Evolutionary conservation across 73 alveolate species (phyloP), one percentile per base, ranked within the genome.

Genomic region (Paramecium tetraurelia): DNA sequence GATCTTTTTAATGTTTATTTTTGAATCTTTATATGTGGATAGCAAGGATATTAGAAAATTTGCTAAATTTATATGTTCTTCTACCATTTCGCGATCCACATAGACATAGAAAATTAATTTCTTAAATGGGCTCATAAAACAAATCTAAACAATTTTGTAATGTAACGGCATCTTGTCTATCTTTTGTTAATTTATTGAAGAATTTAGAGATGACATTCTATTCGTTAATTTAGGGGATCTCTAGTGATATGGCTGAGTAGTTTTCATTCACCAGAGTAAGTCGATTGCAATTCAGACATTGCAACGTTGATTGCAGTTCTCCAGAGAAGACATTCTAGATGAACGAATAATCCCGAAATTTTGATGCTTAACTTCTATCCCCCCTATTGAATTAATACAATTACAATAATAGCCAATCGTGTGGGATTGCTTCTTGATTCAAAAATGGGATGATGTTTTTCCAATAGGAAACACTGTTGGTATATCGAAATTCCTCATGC

Each of bases 391-490:
- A 43, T 80, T 31, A 11, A 24, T 38, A 21, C 11, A 2, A 11
- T 21, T 80, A 80, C 90, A 80, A 40, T 44, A 80, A 40, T 21
- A 40, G 12, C 90, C 90, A 80, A 80, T 80, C 90, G 43, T 80
- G 90, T 18, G 18, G 1, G 20, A 18, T 27, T 5, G 90, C 36
- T 27, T 44, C 29, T 11, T 41, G 22, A 27, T 27, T 21, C 16
- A 44, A 31, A 40, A 44, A 21, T 14, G 33, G 36, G 18, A 53
- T 53, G 6, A 43, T 46, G 21, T 80, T 48, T 20, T 48, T 41
- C 48, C 75, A 44, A 48, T 80, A 80, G 5, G 31, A 21, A 8
- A 24, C 7, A 5, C 29, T 22, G 46, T 80, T 80, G 8, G 75
- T 80, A 22, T 44, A 80, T 80, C 46, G 5, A 48, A 80, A 80